Conservation (phyloP, 164 flowering plant genomes). For the Magnolia kwangsiensis region DNA sequence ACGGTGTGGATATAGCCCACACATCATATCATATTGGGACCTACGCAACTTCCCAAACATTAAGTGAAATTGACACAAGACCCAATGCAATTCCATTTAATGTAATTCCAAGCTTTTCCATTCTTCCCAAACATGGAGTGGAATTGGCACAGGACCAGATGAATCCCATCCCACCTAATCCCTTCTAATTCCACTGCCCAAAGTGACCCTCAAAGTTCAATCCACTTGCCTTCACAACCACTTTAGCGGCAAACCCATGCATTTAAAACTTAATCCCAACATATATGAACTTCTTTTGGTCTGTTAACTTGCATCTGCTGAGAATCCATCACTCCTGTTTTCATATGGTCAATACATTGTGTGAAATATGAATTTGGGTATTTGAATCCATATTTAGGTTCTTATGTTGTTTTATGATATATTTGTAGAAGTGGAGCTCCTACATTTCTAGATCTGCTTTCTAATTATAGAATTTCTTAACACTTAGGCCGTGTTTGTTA, state of each 20-base stretch:
- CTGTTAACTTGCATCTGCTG: neutral
- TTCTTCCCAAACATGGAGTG: too few relatives aligned
- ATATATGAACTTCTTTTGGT: neutral
- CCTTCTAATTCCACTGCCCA: too few relatives aligned
- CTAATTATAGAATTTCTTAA: neutral
- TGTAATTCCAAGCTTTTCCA: too few relatives aligned
- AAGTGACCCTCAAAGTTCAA: neutral
- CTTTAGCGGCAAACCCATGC: neutral
- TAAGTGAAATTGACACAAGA: too few relatives aligned
- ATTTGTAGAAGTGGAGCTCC: neutral
- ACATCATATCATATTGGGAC: too few relatives aligned
- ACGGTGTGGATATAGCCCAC: too few relatives aligned
- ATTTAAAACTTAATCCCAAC: neutral
- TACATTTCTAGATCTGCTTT: neutral
- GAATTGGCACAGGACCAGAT: too few relatives aligned
- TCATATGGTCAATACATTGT: neutral
- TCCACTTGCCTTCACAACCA: neutral
- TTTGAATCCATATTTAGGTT: neutral
- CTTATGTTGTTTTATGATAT: neutral
- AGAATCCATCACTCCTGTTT: neutral
- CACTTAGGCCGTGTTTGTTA: neutral
- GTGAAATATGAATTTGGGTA: neutral
- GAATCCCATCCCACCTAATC: too few relatives aligned
- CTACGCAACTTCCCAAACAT: too few relatives aligned
- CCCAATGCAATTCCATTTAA: too few relatives aligned